Conservation (phyloP, 345 rosid genomes). For the Clausena lansium region DNA sequence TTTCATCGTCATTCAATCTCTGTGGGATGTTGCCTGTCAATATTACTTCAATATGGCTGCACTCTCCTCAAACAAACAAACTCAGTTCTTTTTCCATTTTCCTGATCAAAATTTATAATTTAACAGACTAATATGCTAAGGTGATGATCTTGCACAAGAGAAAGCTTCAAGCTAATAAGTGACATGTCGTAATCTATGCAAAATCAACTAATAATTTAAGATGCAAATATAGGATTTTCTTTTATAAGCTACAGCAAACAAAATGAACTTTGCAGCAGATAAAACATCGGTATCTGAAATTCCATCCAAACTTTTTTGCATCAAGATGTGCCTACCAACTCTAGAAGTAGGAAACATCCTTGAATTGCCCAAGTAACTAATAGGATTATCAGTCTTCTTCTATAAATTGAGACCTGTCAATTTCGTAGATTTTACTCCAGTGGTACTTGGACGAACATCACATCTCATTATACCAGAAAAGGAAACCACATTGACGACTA, state of each 20-base stretch:
- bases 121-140: not conserved
- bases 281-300: not conserved
- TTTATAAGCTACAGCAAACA: not conserved
- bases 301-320: not conserved
- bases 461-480: not conserved
- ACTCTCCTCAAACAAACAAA: not conserved
- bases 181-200: not conserved
- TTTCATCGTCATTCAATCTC: not conserved
- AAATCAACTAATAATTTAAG: not conserved
- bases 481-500: not conserved
- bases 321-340: not conserved
- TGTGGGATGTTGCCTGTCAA: not conserved
- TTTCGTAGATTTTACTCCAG: not conserved
- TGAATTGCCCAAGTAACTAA: not conserved
- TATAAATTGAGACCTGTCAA: not conserved
- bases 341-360: not conserved
- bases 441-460: not conserved
- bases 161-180: not conserved
- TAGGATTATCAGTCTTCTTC: not conserved
- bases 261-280: not conserved
- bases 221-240: not conserved
- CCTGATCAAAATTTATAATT: conserved; percentile 5
- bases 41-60: not conserved
- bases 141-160: not conserved
- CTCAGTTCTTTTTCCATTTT: not conserved